Conservation (phyloP, 1,284 basidiomycete species). For the Moesziomyces aphidis region DNA sequence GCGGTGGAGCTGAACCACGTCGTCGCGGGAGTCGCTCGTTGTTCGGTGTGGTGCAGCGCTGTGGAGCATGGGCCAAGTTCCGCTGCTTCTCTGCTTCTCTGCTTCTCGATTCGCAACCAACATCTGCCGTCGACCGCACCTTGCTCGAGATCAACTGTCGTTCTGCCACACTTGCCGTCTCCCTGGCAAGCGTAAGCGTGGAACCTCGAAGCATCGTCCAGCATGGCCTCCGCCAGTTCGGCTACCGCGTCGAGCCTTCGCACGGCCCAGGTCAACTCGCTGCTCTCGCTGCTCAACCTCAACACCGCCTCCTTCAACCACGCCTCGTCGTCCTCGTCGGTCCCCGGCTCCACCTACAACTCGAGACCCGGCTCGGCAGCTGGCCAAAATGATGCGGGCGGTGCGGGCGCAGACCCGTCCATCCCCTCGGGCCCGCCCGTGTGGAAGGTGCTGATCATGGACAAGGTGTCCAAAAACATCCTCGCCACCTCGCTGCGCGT, state of each 20-base stretch:
- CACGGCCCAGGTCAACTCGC: slow-evolving; percentile 57
- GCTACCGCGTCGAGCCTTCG: slow-evolving; percentile 50
- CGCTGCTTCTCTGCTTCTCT: not conserved
- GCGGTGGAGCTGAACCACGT: not conserved
- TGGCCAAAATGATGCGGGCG: slow-evolving; percentile 15
- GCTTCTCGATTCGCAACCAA: not conserved
- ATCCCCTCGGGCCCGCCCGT: slow-evolving; percentile 76
- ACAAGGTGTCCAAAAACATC: slow-evolving; percentile 95
- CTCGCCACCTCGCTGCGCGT: slow-evolving; percentile 94
- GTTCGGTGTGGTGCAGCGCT: not conserved
- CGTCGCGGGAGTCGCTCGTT: too few species aligned
- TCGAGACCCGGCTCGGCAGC: slow-evolving; percentile 40
- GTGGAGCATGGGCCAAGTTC: not conserved
- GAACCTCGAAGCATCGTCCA: not conserved
- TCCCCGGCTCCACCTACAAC: slow-evolving; percentile 40
- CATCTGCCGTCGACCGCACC: too few species aligned
- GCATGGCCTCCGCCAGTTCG: slow-evolving; percentile 24
- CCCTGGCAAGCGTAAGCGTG: not conserved
- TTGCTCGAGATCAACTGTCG: not conserved
- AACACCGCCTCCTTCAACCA: slow-evolving; percentile 57
- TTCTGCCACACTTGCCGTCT: too few species aligned
- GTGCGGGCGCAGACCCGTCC: slow-evolving; percentile 10
- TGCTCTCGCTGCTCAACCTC: slow-evolving; percentile 64
- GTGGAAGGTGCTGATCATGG: slow-evolving; percentile 96
- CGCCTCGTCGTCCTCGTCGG: slow-evolving; percentile 35